Evolutionary conservation across 2,329 filamentous ascomycete genomes (phyloP), one percentile per base, ranked within the genome.

Genomic region (Aureobasidium sp.): DNA sequence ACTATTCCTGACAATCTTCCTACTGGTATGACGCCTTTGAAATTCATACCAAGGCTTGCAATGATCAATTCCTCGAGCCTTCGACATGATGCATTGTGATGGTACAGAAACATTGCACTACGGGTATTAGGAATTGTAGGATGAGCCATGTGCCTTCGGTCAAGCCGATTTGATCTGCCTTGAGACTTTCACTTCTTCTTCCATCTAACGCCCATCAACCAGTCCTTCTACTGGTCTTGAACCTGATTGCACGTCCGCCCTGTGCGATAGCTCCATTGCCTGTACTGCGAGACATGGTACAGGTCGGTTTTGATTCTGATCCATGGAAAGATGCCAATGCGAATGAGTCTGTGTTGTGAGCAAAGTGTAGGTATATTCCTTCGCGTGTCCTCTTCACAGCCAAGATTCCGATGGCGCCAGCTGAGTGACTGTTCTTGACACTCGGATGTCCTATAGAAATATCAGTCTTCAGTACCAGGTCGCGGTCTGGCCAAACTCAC

Each of bases 291-390:
- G 91, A 96, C 91, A 99, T 97, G 62, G 93, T 88, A 67, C 89
- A 94, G 37, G 84, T 78, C 0, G 94, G 90, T 59, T 84, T 83
- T 50, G 78, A 79, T 66, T 97, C 92, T 30, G 85, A 82, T 1
- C 87, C 89, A 41, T 88, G 85, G 90, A 97, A 95, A 3, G 91
- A 95, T 1, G 91, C 91, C 59, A 99, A 77, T 70, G 81, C 83
- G 69, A 88, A 88, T 1, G 85, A 87, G 72, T 97, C 93, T 0
- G 94, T 99, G 71, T 97, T 99, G 79, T 99, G 94, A 1, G 89
- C 92, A 77, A 96, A 99, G 74, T 93, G 93, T 57, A 99, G 83
- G 70, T 89, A 91, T 66, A 90, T 85, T 1, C 91, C 91, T 27
- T 83, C 80, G 13, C 78, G 79, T 0, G 84, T 87, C 77, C 91